phyloP scores from a whole-genome alignment of 75 land plant species.

The Pseudotsuga menziesii region DNA sequence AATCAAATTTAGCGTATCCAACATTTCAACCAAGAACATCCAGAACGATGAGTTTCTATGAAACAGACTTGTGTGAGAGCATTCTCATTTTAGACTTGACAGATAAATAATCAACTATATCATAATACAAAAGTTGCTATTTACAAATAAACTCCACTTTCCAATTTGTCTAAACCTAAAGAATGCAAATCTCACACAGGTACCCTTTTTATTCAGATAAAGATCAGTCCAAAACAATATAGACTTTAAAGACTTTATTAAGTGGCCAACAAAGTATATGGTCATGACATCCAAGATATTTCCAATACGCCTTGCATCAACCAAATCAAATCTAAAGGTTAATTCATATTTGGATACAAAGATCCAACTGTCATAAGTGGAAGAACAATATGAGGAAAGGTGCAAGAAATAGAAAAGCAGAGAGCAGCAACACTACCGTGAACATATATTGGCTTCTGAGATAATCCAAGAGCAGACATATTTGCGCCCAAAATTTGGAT shows the following conservation, averaged over 20 bases:
- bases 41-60: not conserved
- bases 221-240: not conserved
- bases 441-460: conserved; percentile 96
- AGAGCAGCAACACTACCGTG: conserved; percentile 27
- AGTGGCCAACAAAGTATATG: not conserved
- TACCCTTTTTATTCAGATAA: not conserved
- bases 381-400: not conserved
- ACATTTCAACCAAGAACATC: not conserved
- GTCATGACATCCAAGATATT: not conserved
- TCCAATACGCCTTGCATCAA: not conserved
- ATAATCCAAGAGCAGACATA: conserved; percentile 98
- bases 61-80: not conserved
- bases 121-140: not conserved
- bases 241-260: not conserved
- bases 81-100: not conserved
- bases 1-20: conserved; percentile 9
- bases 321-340: not conserved
- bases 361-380: not conserved
- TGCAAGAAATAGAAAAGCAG: not conserved
- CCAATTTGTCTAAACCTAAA: not conserved
- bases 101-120: not conserved
- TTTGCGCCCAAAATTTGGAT: conserved; percentile 91
- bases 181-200: not conserved
- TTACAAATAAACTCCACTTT: not conserved
- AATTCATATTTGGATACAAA: not conserved